Evolutionary conservation across 805 yeast species (phyloP), one percentile per base, ranked within the genome.

Genomic region (Saccharomycopsis malanga): DNA sequence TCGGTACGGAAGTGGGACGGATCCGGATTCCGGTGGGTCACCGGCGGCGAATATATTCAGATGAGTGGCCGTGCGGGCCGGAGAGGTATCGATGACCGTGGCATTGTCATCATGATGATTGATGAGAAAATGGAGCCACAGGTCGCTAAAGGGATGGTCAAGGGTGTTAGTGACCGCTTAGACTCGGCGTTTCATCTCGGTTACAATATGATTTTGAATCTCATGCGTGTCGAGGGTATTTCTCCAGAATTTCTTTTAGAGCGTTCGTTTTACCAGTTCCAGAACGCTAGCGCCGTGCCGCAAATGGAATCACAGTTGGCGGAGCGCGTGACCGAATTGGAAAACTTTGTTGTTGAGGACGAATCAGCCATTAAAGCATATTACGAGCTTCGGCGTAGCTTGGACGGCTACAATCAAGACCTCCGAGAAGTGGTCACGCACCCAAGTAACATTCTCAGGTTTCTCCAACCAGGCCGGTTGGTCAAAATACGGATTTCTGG

Each of bases 1-100:
- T 86, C 91, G 29, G 98, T 93, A 18, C 79, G 98, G 62, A 93
- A 93, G 64, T 93, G 97, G 95, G 99, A 93, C 68, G 98, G 98
- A 58, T 80, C 78, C 53, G 95, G 91, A 17, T 88, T 91, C 73
- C 81, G 99, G 67, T 93, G 98, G 98, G 97, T 93, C 27, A 86
- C 96, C 48, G 98, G 98, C 50, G 99, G 99, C 71, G 99, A 93
- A 68, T 93, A 93, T 67, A 93, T 93, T 61, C 99, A 93, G 69
- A 93, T 93, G 99, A 87, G 96, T 39, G 99, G 99, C 56, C 81
- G 99, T 67, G 99, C 99, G 20, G 99, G 99, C 58, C 89, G 98
- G 73, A 86, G 98, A 75, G 99, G 99, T 61, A 76, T 93, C 57
- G 99, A 93, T 74, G 98, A 93, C 64, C 83, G 98, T 64, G 99